Evolutionary conservation across 768 basidiomycete genomes (phyloP).

Genomic region (Favolaschia claudopus): DNA sequence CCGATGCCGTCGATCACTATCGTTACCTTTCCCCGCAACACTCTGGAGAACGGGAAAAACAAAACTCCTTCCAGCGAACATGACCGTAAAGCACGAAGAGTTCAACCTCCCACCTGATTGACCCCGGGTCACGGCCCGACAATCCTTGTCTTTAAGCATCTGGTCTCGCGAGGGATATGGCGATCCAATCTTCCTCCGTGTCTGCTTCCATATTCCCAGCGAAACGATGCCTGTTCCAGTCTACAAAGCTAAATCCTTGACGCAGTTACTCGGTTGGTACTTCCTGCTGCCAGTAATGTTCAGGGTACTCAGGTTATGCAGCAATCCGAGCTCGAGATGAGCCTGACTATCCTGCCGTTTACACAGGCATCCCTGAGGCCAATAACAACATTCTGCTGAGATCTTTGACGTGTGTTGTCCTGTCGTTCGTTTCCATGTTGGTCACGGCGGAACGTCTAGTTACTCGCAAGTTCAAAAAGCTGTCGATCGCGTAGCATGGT

Average conservation of each 20-base stretch:
- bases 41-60: no score
- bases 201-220: no score
- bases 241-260: slow-evolving; percentile 34
- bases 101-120: no score
- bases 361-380: slow-evolving; percentile 29
- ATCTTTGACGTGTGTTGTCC: slow-evolving; percentile 25
- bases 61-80: no score
- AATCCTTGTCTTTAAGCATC: no score
- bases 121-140: no score
- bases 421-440: background rate
- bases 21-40: no score
- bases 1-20: no score
- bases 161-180: no score
- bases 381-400: slow-evolving; percentile 20
- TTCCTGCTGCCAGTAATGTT: background rate
- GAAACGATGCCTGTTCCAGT: slow-evolving; percentile 30
- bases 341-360: slow-evolving; percentile 29
- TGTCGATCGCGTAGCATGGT: slow-evolving; percentile 38
- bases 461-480: slow-evolving; percentile 28
- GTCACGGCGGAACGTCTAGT: background rate
- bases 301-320: background rate
- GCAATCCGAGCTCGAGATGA: slow-evolving; percentile 31
- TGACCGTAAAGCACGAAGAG: no score
- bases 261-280: slow-evolving; percentile 27
- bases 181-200: no score